Conservation (phyloP, 768 basidiomycete genomes). For the Kwoniella pini region DNA sequence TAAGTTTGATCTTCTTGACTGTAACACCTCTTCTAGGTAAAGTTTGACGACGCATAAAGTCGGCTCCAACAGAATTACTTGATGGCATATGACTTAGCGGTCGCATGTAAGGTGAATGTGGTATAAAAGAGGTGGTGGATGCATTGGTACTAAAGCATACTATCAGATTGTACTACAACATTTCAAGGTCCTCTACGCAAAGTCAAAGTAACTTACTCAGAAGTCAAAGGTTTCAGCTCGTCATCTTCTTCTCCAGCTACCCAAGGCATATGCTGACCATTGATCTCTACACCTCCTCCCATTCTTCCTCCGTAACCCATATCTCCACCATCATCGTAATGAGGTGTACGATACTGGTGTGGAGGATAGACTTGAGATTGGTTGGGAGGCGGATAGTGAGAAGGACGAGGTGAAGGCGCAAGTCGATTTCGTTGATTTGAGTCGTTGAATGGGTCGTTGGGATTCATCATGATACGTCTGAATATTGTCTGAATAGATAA, state of each 20-base stretch:
- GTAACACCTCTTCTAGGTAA: slow-evolving; percentile 77
- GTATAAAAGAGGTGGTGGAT: slow-evolving; percentile 1
- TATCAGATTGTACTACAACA: background rate
- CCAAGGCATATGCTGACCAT: slow-evolving; percentile 41
- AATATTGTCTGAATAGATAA: background rate
- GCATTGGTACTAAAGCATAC: background rate
- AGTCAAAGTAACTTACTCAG: slow-evolving; percentile 15
- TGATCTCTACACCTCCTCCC: slow-evolving; percentile 32
- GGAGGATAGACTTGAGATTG: slow-evolving; percentile 20
- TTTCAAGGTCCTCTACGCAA: too few relatives aligned
- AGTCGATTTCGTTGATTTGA: slow-evolving; percentile 9
- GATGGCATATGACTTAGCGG: slow-evolving; percentile 19
- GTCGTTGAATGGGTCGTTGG: slow-evolving; percentile 15
- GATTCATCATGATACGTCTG: slow-evolving; percentile 6
- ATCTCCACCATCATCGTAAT: slow-evolving; percentile 25
- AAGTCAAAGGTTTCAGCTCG: slow-evolving; percentile 40
- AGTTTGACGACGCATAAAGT: slow-evolving; percentile 70
- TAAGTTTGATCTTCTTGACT: slow-evolving; percentile 91
- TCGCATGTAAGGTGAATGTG: slow-evolving; percentile 4
- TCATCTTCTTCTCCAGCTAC: slow-evolving; percentile 42
- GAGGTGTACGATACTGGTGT: slow-evolving; percentile 2
- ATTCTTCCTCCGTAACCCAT: slow-evolving; percentile 21
- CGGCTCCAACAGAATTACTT: slow-evolving; percentile 32
- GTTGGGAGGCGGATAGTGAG: background rate
- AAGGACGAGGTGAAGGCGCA: slow-evolving; percentile 12